Evolutionary conservation across 176 grass and related monocot species (phyloP), one percentile per base, ranked within the genome.

Genomic region (Otatea glauca): DNA sequence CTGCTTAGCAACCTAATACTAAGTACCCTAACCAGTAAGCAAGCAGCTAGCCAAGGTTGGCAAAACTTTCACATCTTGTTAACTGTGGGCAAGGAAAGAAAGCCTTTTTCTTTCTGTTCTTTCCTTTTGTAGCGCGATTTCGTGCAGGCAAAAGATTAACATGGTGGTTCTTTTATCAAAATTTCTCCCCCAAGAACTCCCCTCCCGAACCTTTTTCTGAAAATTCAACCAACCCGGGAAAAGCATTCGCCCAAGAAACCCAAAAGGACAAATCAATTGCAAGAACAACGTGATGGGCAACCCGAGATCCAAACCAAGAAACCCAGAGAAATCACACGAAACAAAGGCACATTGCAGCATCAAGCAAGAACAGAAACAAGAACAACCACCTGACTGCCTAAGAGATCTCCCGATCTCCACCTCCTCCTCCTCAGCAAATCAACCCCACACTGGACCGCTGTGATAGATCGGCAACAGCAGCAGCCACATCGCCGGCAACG

Each of bases 271-370:
- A 82, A 45, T 43, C 23, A 62, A 48, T 25, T 15, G 41, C 80
- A 66, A 84, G 59, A 75, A 54, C 8, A 65, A 14, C 20, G 7
- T 5, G 44, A 54, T 9, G n/a, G 20, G 72, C 60, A 66, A 21
- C 21, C 32, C 47, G 6, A 84, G 47, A 84, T 84, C 82, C 72
- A 84, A 65, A 84, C 38, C 15, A 84, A 76, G 60, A 84, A 84
- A 54, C 71, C 0, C 23, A 29, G 27, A 64, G 42, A 47, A 34
- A 47, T 43, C 43, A 35, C 68, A 65, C 9, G 9, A 67, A 66
- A 74, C 20, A 39, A 3, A 23, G 45, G 70, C 32, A 63, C 81
- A 84, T 75, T 84, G 59, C 60, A 54, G 32, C 72, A 72, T 35
- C n/a, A 10, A 55, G 16, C 79, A 55, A 74, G 58, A 50, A 27